Evolutionary conservation across 768 basidiomycete species (phyloP).

Genomic region (Leccinum barrowsii): DNA sequence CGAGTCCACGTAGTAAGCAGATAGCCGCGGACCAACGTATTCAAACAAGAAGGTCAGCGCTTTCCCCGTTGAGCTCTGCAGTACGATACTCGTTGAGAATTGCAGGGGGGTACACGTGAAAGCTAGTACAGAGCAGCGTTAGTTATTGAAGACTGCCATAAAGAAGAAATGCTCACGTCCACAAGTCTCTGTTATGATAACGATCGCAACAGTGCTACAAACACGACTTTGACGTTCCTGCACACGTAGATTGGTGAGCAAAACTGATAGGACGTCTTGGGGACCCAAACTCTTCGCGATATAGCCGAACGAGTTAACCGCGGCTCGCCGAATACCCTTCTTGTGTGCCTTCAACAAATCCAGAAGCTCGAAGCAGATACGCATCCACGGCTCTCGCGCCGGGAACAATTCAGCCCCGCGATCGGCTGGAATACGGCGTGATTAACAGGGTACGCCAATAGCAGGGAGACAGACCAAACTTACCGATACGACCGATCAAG

Average conservation of each 20-base stretch:
- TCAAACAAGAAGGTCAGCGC: conserved; percentile 98
- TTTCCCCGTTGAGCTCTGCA: conserved; percentile 95
- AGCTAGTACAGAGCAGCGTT: conserved; percentile 38
- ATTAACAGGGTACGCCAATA: not conserved
- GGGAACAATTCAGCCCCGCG: conserved; percentile 99
- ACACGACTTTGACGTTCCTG: conserved; percentile 99
- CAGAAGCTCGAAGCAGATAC: conserved; percentile 97
- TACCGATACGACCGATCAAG: conserved; percentile 93
- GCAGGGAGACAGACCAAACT: conserved; percentile 1
- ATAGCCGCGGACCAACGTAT: conserved; percentile 90
- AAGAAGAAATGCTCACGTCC: conserved; percentile 46
- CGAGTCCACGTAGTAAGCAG: conserved; percentile 94
- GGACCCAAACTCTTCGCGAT: conserved; percentile 99
- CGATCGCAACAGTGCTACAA: conserved; percentile 97
- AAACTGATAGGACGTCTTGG: conserved; percentile 93
- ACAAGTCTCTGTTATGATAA: conserved; percentile 91
- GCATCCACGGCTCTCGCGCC: conserved; percentile 96
- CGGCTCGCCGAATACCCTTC: conserved; percentile 97
- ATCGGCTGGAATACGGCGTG: conserved; percentile 56
- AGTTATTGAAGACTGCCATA: not conserved
- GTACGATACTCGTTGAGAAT: conserved; percentile 99
- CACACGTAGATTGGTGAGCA: conserved; percentile 93
- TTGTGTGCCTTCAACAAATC: conserved; percentile 98
- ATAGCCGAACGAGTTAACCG: conserved; percentile 99
- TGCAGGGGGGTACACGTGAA: conserved; percentile 96